Conservation (phyloP, 768 basidiomycete genomes). For the Dentipellis fragilis region DNA sequence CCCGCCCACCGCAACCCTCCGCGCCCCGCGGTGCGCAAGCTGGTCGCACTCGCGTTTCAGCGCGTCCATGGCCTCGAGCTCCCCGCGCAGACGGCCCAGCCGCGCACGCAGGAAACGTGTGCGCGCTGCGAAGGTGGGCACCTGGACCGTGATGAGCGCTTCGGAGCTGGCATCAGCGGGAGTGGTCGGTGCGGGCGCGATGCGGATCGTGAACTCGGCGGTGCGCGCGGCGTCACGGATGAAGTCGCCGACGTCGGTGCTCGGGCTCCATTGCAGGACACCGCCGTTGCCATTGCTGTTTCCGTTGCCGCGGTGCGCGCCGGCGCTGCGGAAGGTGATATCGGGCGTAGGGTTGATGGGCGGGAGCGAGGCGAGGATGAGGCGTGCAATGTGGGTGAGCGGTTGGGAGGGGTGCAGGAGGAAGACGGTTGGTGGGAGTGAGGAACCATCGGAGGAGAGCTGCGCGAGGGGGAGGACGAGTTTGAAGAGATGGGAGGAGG, state of each 20-base stretch:
- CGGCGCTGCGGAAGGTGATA: conserved; percentile 35
- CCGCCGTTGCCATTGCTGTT: conserved; percentile 15
- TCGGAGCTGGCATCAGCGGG: conserved; percentile 10
- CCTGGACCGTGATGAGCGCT: conserved; percentile 36
- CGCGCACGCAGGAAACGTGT: conserved; percentile 47
- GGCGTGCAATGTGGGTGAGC: conserved; percentile 48
- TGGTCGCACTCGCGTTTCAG: conserved; percentile 47
- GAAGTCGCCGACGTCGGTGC: conserved; percentile 58
- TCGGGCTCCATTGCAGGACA: conserved; percentile 49
- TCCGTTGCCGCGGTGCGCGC: conserved; percentile 4
- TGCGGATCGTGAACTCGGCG: conserved; percentile 41
- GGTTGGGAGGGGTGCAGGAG: conserved; percentile 64
- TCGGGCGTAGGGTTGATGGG: conserved; percentile 18
- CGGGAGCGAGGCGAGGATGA: conserved; percentile 38
- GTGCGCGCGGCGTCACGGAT: conserved; percentile 49
- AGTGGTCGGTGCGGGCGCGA: conserved; percentile 9
- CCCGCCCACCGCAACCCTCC: conserved; percentile 45
- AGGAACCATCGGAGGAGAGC: conserved; percentile 9
- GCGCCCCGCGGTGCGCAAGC: conserved; percentile 46
- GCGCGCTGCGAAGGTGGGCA: conserved; percentile 54
- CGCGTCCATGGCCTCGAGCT: conserved; percentile 39
- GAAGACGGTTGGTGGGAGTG: conserved; percentile 36
- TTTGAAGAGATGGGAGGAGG: conserved; percentile 57
- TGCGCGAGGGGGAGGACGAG: conserved; percentile 42
- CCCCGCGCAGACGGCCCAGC: conserved; percentile 30